A percentile compares a stretch with the other conserved stretches of the same genome.
Conservation (phyloP, 164 flowering plant species). For the Annona cherimola region DNA sequence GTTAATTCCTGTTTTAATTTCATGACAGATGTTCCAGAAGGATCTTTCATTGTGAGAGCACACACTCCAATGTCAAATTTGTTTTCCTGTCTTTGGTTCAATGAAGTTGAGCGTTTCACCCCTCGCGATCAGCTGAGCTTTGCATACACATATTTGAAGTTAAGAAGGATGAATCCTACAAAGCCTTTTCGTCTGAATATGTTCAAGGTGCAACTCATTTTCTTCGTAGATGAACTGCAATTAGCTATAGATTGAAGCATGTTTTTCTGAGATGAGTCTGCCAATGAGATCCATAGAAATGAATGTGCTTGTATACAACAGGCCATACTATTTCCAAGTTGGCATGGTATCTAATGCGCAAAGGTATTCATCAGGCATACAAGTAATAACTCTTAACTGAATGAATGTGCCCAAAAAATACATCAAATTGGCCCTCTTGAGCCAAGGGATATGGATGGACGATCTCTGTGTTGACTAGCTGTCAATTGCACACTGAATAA, state of each 20-base stretch:
- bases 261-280: not conserved
- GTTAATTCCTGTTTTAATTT: not conserved
- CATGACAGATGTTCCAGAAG: constrained; percentile 93
- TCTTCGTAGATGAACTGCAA: not conserved
- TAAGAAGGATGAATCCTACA: constrained; percentile 71
- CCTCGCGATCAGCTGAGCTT: constrained; percentile 98
- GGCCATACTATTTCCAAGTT: not conserved
- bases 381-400: not conserved
- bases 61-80: constrained; percentile 97
- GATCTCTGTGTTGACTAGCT: not conserved
- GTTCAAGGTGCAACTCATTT: constrained; percentile 65
- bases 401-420: not conserved
- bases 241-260: not conserved
- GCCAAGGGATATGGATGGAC: not conserved
- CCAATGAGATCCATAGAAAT: no score
- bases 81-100: constrained; percentile 98
- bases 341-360: no score
- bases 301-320: no score
- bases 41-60: constrained; percentile 88
- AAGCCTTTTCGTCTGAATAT: constrained; percentile 77
- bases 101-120: constrained; percentile 93
- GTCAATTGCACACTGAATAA: not conserved
- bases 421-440: not conserved
- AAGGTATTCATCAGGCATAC: not conserved
- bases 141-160: constrained; percentile 78